Evolutionary conservation across 768 basidiomycete genomes (phyloP).

Genomic region (Clathrus columnatus): DNA sequence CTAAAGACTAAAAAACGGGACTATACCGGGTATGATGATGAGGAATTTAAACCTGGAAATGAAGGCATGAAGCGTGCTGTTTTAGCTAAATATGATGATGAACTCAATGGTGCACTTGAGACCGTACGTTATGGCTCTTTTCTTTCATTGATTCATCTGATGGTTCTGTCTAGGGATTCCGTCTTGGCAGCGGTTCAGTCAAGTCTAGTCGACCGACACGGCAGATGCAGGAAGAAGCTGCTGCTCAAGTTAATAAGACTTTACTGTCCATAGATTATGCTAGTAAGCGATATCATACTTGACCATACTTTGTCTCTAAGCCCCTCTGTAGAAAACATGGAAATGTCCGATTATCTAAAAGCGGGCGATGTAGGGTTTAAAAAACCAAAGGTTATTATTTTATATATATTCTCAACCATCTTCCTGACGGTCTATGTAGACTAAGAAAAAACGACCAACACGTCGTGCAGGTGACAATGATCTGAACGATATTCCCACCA

Average conservation of each 20-base stretch:
- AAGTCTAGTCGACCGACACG: conserved; percentile 30
- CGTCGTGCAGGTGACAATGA: conserved; percentile 47
- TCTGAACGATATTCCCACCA: conserved; percentile 31
- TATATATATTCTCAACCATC: not conserved
- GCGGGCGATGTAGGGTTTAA: conserved; percentile 94
- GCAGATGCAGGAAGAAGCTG: conserved; percentile 40
- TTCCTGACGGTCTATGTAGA: conserved; percentile 35
- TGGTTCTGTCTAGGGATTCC: conserved; percentile 57
- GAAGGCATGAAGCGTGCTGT: conserved; percentile 77
- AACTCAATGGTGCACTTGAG: conserved; percentile 65
- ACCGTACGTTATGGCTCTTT: conserved; percentile 35
- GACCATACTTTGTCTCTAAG: conserved; percentile 17
- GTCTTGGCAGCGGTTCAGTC: conserved; percentile 57
- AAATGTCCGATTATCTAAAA: conserved; percentile 78
- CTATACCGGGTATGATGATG: conserved; percentile 95
- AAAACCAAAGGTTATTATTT: conserved; percentile 66
- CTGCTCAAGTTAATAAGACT: conserved; percentile 67
- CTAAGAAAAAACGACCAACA: conserved; percentile 84
- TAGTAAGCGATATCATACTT: not conserved
- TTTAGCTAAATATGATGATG: conserved; percentile 90
- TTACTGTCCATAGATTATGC: conserved; percentile 3
- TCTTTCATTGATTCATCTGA: conserved; percentile 9
- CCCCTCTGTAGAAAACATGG: conserved; percentile 60
- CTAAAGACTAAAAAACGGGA: conserved; percentile 82
- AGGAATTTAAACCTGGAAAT: conserved; percentile 72